Evolutionary conservation across 208 protist species (phyloP), one percentile per base, ranked within the genome.

Genomic region (Leishmania guyanensis): DNA sequence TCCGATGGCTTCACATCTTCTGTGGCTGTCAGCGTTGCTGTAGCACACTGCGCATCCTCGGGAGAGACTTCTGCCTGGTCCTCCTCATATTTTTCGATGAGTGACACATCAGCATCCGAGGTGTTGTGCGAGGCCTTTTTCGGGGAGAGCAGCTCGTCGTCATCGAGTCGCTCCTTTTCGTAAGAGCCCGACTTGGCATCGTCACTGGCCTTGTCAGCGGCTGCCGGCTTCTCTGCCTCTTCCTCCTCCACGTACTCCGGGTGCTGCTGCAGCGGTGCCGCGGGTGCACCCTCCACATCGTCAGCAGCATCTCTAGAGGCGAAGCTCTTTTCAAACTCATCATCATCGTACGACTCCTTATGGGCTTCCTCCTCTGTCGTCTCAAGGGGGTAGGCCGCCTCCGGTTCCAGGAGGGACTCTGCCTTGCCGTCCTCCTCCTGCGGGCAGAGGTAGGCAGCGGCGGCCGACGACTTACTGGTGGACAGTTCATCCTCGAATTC

Each of bases 401-500:
- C 70, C 54, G 54, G 17, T 64, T 86, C 17, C 33, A 72, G 29
- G 10, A 26, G 6, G 39, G 48, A 5, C 68, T 51, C 43, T 17
- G 68, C 43, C 43, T 51, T 22, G 68, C 68, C 43, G 8, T n/a
- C 68, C 43, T 72, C 68, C 46, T 79, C 69, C 26, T 68, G 46
- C 10, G 60, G 29, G 82, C 29, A 22, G 26, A 73, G 20, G 70
- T 71, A 81, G 76, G 68, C 65, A 43, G 78, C 77, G 8, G 77
- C 77, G 26, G 77, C 51, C 46, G 71, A 77, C 5, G 72, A 76
- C 56, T 29, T 56, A 17, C 36, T 77, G 22, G 60, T 53, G 20
- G 79, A 60, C 17, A 76, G 58, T 0, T 85, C 85, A 22, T 83
- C 84, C 43, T 88, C 80, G 65, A 87, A 86, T 73, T 82, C 73